Evolutionary conservation across 192 early-diverging fungal species (phyloP).

Genomic region (Backusella tarrabulga): DNA sequence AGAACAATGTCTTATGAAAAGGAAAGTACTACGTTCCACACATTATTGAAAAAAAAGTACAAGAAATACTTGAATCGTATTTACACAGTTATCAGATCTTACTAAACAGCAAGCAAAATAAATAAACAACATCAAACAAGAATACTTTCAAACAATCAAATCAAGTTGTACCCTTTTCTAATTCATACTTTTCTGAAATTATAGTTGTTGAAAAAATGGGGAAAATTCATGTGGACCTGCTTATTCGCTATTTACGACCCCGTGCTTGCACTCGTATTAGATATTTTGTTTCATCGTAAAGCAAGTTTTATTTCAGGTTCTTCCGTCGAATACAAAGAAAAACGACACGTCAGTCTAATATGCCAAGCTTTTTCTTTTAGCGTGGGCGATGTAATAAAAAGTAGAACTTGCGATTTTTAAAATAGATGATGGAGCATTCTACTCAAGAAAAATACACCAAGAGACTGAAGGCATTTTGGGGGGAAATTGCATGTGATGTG

Average conservation of each 20-base stretch:
- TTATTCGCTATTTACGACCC: neutral
- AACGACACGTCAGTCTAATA: neutral
- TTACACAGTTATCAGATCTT: neutral
- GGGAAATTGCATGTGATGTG: neutral
- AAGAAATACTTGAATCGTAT: neutral
- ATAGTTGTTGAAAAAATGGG: neutral
- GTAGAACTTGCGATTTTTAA: neutral
- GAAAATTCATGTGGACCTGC: neutral
- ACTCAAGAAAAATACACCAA: neutral
- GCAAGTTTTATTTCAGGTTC: neutral
- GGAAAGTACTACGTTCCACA: neutral
- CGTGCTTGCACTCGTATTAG: neutral
- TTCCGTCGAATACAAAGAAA: neutral
- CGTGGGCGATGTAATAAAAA: neutral
- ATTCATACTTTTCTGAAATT: neutral
- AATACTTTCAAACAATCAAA: neutral
- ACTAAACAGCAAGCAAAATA: neutral
- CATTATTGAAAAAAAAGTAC: neutral
- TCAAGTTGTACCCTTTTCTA: neutral
- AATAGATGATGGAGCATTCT: neutral
- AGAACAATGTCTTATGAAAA: constrained; percentile 8
- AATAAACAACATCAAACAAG: neutral
- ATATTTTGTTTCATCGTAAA: neutral
- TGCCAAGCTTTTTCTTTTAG: neutral
- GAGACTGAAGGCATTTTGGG: neutral